These are phyloP conservation scores for Chamaenerion angustifolium DNA, from an alignment of 345 rosid species.

Conservation along the genomic window DNA sequence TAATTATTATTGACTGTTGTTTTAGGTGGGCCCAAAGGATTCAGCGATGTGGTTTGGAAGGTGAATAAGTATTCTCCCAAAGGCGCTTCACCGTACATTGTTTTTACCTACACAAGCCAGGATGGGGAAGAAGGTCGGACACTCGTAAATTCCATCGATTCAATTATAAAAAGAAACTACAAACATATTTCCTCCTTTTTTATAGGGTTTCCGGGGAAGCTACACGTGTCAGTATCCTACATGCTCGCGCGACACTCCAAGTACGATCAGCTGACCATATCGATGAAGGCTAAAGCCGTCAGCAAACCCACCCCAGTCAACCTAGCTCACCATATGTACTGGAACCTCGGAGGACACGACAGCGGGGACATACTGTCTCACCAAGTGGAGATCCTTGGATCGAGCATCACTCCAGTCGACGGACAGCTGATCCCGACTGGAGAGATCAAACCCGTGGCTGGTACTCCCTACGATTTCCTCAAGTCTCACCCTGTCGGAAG, in stretches of 20 bases:
- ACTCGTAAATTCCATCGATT: too few species aligned
- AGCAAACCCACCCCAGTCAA: conserved; percentile 71
- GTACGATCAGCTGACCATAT: conserved; percentile 19
- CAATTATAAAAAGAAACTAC: too few species aligned
- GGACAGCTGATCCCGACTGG: conserved; percentile 67
- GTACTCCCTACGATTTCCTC: conserved; percentile 78
- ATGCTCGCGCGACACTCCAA: conserved; percentile 20
- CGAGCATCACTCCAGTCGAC: conserved; percentile 48
- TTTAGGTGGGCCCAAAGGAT: conserved; percentile 65
- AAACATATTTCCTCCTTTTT: background rate
- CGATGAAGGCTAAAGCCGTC: conserved; percentile 60
- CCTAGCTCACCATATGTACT: conserved; percentile 72
- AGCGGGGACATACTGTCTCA: conserved; percentile 58
- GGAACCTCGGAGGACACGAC: conserved; percentile 82
- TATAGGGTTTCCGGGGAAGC: conserved; percentile 76
- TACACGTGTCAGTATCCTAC: conserved; percentile 34
- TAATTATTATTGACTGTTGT: too few species aligned
- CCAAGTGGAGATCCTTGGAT: conserved; percentile 49
- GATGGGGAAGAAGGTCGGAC: conserved; percentile 68
- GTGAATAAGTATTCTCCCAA: conserved; percentile 29
- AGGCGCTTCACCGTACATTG: conserved; percentile 34
- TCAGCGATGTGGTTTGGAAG: conserved; percentile 65
- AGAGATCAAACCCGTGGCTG: conserved; percentile 24
- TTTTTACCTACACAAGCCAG: conserved; percentile 47
- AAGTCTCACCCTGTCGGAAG: conserved; percentile 31